These are phyloP conservation scores for Cymbopogon citratus DNA, from an alignment of 176 grass and related monocot genomes.

Conservation along the genomic window DNA sequence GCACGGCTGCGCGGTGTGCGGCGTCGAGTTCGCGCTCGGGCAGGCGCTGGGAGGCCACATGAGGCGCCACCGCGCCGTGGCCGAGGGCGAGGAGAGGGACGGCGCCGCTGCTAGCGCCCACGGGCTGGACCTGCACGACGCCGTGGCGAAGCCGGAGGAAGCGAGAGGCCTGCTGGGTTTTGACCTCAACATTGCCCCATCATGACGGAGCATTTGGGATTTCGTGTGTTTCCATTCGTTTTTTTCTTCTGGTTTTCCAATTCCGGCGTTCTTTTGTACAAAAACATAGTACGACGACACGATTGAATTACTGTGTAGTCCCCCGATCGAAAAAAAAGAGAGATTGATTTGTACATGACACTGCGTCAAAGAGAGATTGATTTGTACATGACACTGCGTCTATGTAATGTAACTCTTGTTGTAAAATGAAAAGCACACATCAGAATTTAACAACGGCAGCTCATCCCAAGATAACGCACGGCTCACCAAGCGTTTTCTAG, in stretches of 20 bases:
- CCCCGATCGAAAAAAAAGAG: no score
- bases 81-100: neutral
- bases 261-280: neutral
- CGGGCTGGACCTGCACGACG: neutral
- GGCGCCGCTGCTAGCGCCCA: neutral
- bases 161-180: neutral
- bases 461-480: no score
- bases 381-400: no score
- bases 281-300: no score
- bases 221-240: neutral
- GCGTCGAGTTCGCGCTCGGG: constrained; percentile 50
- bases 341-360: no score
- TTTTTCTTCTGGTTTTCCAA: neutral
- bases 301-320: no score
- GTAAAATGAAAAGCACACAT: no score
- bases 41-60: constrained; percentile 77
- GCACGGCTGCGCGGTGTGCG: constrained; percentile 48
- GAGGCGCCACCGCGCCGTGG: constrained; percentile 41
- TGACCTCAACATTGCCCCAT: constrained; percentile 33
- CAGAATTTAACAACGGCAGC: no score
- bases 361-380: no score
- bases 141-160: neutral
- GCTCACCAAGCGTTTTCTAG: no score
- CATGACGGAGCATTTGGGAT: neutral
- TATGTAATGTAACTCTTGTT: no score